Evolutionary conservation across 345 rosid genomes (phyloP), one percentile per base, ranked within the genome.

Genomic region (Eucalyptus curtisii): DNA sequence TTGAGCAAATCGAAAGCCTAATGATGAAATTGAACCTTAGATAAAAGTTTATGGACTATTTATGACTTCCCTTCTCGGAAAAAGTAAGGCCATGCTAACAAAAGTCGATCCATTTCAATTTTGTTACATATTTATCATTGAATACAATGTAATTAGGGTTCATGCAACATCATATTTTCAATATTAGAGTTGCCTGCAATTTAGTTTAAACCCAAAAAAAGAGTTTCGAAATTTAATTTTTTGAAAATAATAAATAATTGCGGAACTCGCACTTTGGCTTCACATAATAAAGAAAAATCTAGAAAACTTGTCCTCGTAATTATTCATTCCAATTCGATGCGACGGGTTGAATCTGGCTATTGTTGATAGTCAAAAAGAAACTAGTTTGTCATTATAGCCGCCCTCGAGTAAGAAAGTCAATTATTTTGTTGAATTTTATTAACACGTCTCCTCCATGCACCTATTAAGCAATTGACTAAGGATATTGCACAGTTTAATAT

Each of bases 91-190:
- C 14, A 3, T 1, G 7, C 17, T 61, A 61, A 61, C 31, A 30
- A 30, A 30, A 0, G 0, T 2, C 4, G 0, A 13, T 30, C 33
- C 1, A 1, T 61, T 61, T 61, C 7, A 4, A 61, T 30, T 30
- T 13, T 30, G 2, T 61, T 27, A 30, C 68, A 12, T 30, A 30
- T 61, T 61, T 0, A 30, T 61, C 16, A 12, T 61, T 3, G 1
- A 61, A 61, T 13, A 12, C 1, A 61, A 61, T 30, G 4, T 30
- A 61, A 30, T 61, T 30, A 61, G 8, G 33, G 33, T 61, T 27
- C 1, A 0, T 61, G 8, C 68, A 3, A 61, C n/a, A 11, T 30
- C 31, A 5, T 61, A 27, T 61, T 61, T 61, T 61, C 1, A 1
- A 61, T 30, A 61, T 30, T 3, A 61, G 4, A 59, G 7, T 61